These are phyloP conservation scores for Lepidium campestre DNA, from an alignment of 441 rosid genomes.

Conservation along the genomic window DNA sequence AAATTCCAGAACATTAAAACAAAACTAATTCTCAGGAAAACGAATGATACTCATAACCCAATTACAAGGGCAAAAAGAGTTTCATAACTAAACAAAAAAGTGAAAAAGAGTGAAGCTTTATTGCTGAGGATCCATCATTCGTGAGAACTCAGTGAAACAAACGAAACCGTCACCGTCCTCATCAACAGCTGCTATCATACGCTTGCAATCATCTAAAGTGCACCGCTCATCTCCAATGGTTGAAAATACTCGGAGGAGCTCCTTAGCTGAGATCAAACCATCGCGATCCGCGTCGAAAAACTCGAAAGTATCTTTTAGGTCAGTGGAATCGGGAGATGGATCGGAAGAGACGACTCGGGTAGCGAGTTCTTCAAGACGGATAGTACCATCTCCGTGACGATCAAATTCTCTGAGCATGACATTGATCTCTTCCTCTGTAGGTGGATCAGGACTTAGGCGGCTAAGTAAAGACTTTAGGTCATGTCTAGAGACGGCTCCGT, in stretches of 20 bases:
- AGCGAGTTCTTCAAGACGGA: constrained; percentile 47
- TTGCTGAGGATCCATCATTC: constrained; percentile 64
- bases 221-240: constrained; percentile 58
- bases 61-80: constrained; percentile 13
- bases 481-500: constrained; percentile 43
- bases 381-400: constrained; percentile 19
- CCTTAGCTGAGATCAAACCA: constrained; percentile 77
- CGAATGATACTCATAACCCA: constrained; percentile 16
- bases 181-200: constrained; percentile 75
- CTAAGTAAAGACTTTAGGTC: constrained; percentile 59
- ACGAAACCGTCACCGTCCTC: constrained; percentile 73
- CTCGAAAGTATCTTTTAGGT: constrained; percentile 63
- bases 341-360: constrained; percentile 34
- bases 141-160: constrained; percentile 69
- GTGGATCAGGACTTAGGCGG: constrained; percentile 44
- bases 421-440: constrained; percentile 46
- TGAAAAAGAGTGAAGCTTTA: not conserved
- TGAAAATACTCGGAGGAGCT: constrained; percentile 40
- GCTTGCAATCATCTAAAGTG: constrained; percentile 78
- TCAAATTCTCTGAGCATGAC: constrained; percentile 56
- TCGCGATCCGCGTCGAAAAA: constrained; percentile 76
- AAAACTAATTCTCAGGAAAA: not conserved
- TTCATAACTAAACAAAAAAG: not conserved
- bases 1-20: not conserved
- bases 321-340: constrained; percentile 34